These are phyloP conservation scores for Nymphaea thermarum DNA, from an alignment of 164 flowering plant species.

Conservation along the genomic window DNA sequence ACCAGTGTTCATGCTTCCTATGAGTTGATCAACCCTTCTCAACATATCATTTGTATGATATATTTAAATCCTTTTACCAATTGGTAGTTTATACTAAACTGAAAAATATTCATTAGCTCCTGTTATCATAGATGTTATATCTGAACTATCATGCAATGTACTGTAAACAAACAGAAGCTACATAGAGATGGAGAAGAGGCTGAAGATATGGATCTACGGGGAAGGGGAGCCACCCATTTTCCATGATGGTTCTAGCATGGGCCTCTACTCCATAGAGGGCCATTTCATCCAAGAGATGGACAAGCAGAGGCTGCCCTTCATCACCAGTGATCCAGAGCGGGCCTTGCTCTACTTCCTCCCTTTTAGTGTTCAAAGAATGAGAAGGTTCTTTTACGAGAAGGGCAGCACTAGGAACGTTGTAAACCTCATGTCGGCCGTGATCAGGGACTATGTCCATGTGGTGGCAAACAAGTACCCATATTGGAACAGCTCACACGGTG, in stretches of 20 bases:
- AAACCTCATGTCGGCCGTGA: slow-evolving; percentile 22
- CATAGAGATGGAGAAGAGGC: slow-evolving; percentile 1
- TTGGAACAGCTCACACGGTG: slow-evolving; percentile 66
- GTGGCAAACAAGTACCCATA: slow-evolving; percentile 53
- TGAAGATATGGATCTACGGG: not conserved
- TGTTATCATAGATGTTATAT: not conserved
- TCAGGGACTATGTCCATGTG: slow-evolving; percentile 40
- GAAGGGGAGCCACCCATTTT: slow-evolving; percentile 2
- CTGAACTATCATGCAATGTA: not conserved
- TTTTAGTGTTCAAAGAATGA: slow-evolving; percentile 51
- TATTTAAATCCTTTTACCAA: no score
- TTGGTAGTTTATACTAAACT: no score
- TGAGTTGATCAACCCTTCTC: no score
- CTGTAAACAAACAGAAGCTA: not conserved
- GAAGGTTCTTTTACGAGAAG: slow-evolving; percentile 35
- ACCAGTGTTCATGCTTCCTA: no score
- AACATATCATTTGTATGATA: no score
- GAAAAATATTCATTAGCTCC: no score
- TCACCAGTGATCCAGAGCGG: slow-evolving; percentile 10
- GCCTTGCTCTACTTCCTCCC: slow-evolving; percentile 65
- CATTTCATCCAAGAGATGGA: not conserved
- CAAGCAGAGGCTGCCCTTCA: not conserved
- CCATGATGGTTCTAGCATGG: not conserved
- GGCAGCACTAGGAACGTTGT: slow-evolving; percentile 7
- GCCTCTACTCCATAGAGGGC: not conserved